phyloP scores from a whole-genome alignment of 148 eudicot species.

The Agrostemma githago region DNA sequence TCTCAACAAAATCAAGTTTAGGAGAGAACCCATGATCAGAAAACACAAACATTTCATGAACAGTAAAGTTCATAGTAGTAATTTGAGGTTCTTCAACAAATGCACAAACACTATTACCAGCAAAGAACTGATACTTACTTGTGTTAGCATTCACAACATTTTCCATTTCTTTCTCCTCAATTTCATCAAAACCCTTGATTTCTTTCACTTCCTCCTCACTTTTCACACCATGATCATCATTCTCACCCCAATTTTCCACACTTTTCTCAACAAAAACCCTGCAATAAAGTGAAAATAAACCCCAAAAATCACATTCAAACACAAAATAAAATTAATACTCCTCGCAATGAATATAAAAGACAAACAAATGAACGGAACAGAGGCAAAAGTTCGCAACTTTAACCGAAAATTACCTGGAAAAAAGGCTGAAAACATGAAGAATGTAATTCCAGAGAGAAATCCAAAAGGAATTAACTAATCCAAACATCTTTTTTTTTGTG shows the following conservation, averaged over 20 bases:
- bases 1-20: conserved; percentile 8
- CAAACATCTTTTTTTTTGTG: conserved; percentile 24
- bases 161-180: conserved; percentile 13
- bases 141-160: conserved; percentile 25
- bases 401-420: conserved; percentile 40
- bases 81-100: conserved; percentile 46
- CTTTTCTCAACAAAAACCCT: conserved; percentile 23
- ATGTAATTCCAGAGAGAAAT: conserved; percentile 32
- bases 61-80: conserved; percentile 36
- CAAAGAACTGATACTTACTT: conserved; percentile 45
- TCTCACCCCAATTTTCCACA: conserved; percentile 13
- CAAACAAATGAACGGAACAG: too few relatives aligned
- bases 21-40: conserved; percentile 25
- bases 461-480: conserved; percentile 35
- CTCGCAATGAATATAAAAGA: too few relatives aligned
- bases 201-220: conserved; percentile 8
- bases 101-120: conserved; percentile 43
- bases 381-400: conserved; percentile 4
- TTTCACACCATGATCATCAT: conserved; percentile 11
- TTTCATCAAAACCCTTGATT: conserved; percentile 12
- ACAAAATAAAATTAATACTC: background rate
- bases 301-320: background rate
- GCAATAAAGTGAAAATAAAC: background rate
- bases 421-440: conserved; percentile 32
- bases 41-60: conserved; percentile 51